Base-by-base conservation (phyloP, 495 filamentous ascomycete genomes). In the Penicillium odoratum region DNA sequence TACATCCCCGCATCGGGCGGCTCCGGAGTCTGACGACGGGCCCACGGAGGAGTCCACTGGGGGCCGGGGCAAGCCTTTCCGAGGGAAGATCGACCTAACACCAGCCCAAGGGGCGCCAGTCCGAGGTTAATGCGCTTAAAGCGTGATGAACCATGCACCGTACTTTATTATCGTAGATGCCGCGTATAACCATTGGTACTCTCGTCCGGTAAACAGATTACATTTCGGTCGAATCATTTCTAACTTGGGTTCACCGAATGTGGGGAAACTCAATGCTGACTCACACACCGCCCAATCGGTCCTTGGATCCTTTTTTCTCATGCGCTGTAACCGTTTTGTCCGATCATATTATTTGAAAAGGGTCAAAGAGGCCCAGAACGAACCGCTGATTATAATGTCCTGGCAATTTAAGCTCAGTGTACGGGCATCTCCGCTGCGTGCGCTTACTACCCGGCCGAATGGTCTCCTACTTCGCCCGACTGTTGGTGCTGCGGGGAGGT, bases 391-490 rank as follows among this genome's bases (percentile, higher is more conserved):
- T 38, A 59, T 46, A 42, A 77, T 76, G 73, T 67, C 68, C 67
- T 70, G 69, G 69, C 70, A 70, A 67, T 61, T 65, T 60, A 70
- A 64, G 58, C 62, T 77, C 57, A 67, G 60, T 48, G 40, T 69
- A 63, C 71, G 72, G 72, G 68, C 70, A 49, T 57, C 67, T 65
- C 71, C 73, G 73, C 58, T 71, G 45, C 65, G 71, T 57, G 56
- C 63, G 25, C 51, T 58, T 16, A 50, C 68, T 60, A 70, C 66
- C 73, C 73, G 71, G 70, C 65, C 70, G 65, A 71, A 66, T 43
- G 42, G 38, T 21, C 42, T 71, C 66, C 65, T 70, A 68, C 53
- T 60, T 64, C 59, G 63, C 60, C 69, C 64, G 62, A 62, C 48
- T 47, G 59, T 59, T 48, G 55, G 66, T 50, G 21, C 59, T 68